These are phyloP conservation scores for Parasitella parasitica DNA, from an alignment of 371 early-diverging fungal species.

Conservation along the genomic window DNA sequence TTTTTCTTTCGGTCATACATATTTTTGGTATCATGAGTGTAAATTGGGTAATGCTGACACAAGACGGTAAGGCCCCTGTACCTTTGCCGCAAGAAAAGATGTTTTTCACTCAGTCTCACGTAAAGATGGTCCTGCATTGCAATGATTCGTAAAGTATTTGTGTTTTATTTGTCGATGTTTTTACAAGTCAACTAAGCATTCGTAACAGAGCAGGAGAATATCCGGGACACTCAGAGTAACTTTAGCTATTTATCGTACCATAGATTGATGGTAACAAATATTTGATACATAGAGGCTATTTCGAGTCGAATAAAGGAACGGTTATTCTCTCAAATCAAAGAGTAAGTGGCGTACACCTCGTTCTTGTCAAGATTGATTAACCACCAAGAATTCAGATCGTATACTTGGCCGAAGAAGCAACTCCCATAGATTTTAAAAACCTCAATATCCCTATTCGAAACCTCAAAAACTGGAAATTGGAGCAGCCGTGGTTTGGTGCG, in stretches of 20 bases:
- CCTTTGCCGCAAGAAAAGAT: conserved; percentile 55
- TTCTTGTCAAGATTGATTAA: not conserved
- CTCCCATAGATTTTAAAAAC: conserved; percentile 30
- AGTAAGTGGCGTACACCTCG: conserved; percentile 22
- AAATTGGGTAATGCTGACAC: conserved; percentile 54
- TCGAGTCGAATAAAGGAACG: conserved; percentile 36
- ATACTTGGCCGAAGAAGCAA: conserved; percentile 30
- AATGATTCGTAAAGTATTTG: conserved; percentile 26
- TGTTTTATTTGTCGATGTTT: not conserved
- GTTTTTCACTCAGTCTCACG: conserved; percentile 33
- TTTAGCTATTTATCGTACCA: too few species aligned
- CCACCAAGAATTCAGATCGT: conserved; percentile 25
- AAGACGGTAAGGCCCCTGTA: conserved; percentile 35
- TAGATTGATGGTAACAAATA: not conserved
- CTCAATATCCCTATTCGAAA: conserved; percentile 48
- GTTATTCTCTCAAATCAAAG: conserved; percentile 50
- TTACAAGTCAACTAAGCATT: not conserved
- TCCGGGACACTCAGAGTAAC: conserved; percentile 40
- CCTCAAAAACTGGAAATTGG: conserved; percentile 43
- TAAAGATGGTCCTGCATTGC: conserved; percentile 40
- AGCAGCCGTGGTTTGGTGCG: conserved; percentile 64
- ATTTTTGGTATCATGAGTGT: conserved; percentile 44
- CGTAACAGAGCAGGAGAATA: conserved; percentile 28
- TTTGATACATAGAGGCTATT: conserved; percentile 18
- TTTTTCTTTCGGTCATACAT: too few species aligned